phyloP scores from a whole-genome alignment of 2,329 filamentous ascomycete genomes.

The Colletotrichum nymphaeae region DNA sequence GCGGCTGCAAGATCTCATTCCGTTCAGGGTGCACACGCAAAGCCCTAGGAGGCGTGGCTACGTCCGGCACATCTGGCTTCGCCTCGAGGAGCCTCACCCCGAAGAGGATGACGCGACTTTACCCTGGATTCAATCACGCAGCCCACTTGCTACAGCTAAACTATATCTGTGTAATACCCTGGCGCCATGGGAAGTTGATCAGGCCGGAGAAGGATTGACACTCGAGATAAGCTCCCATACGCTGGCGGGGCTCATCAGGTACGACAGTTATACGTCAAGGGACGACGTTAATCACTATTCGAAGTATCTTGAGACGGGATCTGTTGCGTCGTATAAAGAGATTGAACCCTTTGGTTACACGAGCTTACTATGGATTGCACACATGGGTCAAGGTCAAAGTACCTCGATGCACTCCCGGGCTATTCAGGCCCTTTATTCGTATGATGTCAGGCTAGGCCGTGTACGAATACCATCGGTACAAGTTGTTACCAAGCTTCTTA shows the following conservation, averaged over 20 bases:
- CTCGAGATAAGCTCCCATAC: background rate
- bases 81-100: background rate
- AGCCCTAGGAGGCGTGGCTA: background rate
- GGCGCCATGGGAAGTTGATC: background rate
- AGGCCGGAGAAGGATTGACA: background rate
- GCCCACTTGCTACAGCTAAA: background rate
- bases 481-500: background rate
- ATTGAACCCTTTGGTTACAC: background rate
- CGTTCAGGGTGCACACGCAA: background rate
- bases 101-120: background rate
- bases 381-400: background rate
- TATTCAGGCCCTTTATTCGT: background rate
- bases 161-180: background rate
- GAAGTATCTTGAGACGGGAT: background rate
- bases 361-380: background rate
- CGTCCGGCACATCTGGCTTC: conserved; percentile 3
- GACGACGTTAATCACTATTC: background rate
- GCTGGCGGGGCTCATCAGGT: background rate
- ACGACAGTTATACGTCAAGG: background rate
- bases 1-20: background rate
- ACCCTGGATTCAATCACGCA: background rate
- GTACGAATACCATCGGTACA: background rate
- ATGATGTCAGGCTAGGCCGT: background rate
- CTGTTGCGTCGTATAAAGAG: background rate
- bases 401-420: background rate